Evolutionary conservation across 2,329 filamentous ascomycete species (phyloP).

Genomic region (Colletotrichum liriopes): DNA sequence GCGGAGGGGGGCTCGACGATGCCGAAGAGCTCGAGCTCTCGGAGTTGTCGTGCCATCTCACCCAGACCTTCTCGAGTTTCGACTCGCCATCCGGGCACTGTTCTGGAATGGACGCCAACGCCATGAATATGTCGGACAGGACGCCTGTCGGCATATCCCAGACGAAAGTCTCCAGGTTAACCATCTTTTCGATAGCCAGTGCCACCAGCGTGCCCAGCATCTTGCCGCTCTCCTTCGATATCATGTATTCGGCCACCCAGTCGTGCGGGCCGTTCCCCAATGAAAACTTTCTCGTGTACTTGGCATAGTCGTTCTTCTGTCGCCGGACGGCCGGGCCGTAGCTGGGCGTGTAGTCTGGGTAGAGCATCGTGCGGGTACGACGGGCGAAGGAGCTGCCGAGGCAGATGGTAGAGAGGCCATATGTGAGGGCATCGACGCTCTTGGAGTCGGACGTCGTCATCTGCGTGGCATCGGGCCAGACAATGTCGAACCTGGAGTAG

Average conservation of each 20-base stretch:
- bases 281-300: conserved; percentile 86
- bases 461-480: conserved; percentile 82
- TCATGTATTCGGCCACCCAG: conserved; percentile 87
- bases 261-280: conserved; percentile 85
- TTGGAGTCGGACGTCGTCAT: conserved; percentile 75
- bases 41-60: conserved; percentile 86
- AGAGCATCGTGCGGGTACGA: conserved; percentile 54
- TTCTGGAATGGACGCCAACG: conserved; percentile 79
- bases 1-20: conserved; percentile 49
- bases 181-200: conserved; percentile 85
- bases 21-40: conserved; percentile 56
- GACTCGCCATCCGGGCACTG: conserved; percentile 71
- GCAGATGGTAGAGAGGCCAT: conserved; percentile 84
- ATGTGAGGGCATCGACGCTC: conserved; percentile 86
- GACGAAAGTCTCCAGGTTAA: conserved; percentile 84
- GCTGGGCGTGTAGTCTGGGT: conserved; percentile 42
- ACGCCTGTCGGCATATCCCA: conserved; percentile 95
- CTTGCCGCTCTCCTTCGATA: conserved; percentile 87
- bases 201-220: conserved; percentile 90
- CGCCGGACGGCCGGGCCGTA: conserved; percentile 39
- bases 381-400: conserved; percentile 71
- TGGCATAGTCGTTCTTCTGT: conserved; percentile 78
- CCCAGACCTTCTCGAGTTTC: conserved; percentile 82
- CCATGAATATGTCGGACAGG: conserved; percentile 84
- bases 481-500: conserved; percentile 89